Evolutionary conservation across 345 rosid genomes (phyloP).

Genomic region (Citrus glauca): DNA sequence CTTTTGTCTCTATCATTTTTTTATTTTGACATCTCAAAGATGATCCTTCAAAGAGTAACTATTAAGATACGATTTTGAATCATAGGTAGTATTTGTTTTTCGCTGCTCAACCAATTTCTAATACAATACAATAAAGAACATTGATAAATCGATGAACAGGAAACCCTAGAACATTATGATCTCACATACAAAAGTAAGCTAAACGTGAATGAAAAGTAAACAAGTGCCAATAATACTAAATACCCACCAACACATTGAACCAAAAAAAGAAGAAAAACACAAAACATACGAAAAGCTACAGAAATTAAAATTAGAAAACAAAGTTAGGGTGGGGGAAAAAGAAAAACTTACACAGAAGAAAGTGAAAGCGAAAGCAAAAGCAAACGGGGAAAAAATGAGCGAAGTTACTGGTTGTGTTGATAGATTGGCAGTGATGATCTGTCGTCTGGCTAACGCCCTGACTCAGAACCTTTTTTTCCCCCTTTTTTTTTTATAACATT

Average conservation of each 20-base stretch:
- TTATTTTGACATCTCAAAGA: background rate
- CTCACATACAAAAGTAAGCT: background rate
- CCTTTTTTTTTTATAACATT: background rate
- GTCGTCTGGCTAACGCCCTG: background rate
- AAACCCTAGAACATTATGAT: background rate
- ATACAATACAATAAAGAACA: background rate
- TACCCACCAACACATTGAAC: background rate
- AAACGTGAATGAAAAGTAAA: background rate
- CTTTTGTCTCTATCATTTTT: background rate
- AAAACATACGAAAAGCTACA: background rate
- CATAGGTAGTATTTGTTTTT: background rate
- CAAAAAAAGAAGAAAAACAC: background rate
- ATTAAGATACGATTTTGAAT: background rate
- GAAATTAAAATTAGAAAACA: background rate
- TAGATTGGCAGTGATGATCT: background rate
- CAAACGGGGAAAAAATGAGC: background rate
- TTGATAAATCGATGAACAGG: background rate
- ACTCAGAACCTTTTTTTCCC: background rate
- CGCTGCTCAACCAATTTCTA: background rate
- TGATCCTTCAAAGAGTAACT: background rate
- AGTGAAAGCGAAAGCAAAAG: background rate
- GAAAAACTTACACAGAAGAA: constrained; percentile 8
- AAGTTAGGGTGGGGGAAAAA: background rate
- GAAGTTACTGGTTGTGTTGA: background rate
- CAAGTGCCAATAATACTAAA: background rate